Evolutionary conservation across 306 rosid species (phyloP).

Genomic region (Rosa persica): DNA sequence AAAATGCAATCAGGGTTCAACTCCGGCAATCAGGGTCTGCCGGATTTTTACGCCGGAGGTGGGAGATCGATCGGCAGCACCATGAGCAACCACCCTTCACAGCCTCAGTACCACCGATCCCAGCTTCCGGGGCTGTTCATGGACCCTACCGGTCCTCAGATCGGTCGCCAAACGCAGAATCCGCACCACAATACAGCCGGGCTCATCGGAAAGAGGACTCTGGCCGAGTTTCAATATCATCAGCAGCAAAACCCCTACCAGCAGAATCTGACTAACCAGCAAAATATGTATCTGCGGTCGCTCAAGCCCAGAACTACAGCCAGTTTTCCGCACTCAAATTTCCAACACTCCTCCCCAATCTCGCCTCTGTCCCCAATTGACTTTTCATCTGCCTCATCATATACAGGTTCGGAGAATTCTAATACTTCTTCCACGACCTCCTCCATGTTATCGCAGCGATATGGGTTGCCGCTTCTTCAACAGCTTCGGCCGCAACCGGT

Average conservation of each 20-base stretch:
- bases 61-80: conserved; percentile 51
- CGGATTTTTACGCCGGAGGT: conserved; percentile 49
- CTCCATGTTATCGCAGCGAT: conserved; percentile 25
- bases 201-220: conserved; percentile 63
- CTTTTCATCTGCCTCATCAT: conserved; percentile 36
- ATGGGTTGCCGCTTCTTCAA: conserved; percentile 44
- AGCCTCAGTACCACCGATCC: conserved; percentile 48
- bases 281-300: conserved; percentile 45
- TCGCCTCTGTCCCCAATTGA: conserved; percentile 60
- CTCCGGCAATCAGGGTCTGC: conserved; percentile 25
- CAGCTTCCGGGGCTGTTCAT: conserved; percentile 44
- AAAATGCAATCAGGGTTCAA: conserved; percentile 73
- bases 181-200: conserved; percentile 22
- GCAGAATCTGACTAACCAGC: not conserved
- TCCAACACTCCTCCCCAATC: conserved; percentile 42
- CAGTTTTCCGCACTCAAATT: conserved; percentile 32
- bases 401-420: conserved; percentile 20
- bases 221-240: conserved; percentile 58
- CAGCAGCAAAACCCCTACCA: conserved; percentile 38
- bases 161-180: conserved; percentile 40
- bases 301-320: conserved; percentile 50
- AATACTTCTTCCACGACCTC: conserved; percentile 16
- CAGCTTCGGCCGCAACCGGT: conserved; percentile 53
- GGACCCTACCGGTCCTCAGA: conserved; percentile 59
- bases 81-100: conserved; percentile 42